phyloP scores from a whole-genome alignment of 306 rosid genomes.

The Herpetospermum pedunculosum region DNA sequence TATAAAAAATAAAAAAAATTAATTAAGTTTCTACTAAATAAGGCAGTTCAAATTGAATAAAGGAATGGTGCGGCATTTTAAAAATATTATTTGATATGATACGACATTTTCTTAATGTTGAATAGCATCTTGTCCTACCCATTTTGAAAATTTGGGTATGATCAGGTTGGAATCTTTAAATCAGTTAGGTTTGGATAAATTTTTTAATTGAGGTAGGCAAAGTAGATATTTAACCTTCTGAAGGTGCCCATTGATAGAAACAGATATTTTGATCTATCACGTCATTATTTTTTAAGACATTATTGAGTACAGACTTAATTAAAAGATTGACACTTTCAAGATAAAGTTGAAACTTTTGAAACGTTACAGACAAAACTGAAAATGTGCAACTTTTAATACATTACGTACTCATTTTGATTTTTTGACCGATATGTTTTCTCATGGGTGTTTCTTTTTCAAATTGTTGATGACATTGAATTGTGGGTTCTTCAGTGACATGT shows the following conservation, averaged over 20 bases:
- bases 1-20: background rate
- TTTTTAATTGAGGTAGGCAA: too few species aligned
- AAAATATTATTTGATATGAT: background rate
- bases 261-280: background rate
- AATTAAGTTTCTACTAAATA: background rate
- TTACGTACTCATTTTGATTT: slow-evolving; percentile 4
- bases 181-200: background rate
- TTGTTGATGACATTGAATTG: background rate
- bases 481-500: background rate
- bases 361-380: background rate
- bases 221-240: background rate
- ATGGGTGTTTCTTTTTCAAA: background rate
- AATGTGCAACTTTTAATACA: too few species aligned
- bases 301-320: background rate
- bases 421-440: background rate
- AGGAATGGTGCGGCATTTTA: background rate
- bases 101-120: background rate
- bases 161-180: background rate
- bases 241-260: background rate
- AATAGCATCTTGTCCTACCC: background rate
- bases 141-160: background rate
- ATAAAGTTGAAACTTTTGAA: too few species aligned
- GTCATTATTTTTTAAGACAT: background rate
- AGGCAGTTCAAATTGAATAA: background rate
- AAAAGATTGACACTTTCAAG: background rate